These are phyloP conservation scores for Crithidia expoeki DNA, from an alignment of 208 protist species.

Conservation along the genomic window DNA sequence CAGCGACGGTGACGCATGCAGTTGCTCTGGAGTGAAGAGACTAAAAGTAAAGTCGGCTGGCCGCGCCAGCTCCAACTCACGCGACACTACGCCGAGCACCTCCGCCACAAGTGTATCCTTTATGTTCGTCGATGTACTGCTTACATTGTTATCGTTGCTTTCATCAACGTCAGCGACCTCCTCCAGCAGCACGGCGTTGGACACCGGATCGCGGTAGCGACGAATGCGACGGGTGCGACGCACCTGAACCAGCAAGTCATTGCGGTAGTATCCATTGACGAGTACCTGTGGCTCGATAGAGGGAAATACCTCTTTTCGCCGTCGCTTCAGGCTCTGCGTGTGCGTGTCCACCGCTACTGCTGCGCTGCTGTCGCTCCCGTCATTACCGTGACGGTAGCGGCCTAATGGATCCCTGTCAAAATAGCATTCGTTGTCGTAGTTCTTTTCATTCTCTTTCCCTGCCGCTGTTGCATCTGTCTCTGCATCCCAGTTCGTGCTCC, in stretches of 20 bases:
- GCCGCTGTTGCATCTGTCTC: not conserved
- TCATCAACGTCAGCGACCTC: constrained; percentile 24
- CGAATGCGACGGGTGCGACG: constrained; percentile 44
- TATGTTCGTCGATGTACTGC: not conserved
- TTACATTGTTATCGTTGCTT: not conserved
- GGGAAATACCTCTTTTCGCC: constrained; percentile 64
- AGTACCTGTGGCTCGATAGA: constrained; percentile 76
- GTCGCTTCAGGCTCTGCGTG: too few species aligned
- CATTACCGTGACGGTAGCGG: too few species aligned
- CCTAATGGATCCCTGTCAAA: too few species aligned
- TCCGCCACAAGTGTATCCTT: constrained; percentile 31
- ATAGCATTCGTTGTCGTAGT: too few species aligned
- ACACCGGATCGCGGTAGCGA: constrained; percentile 48
- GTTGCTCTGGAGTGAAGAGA: constrained; percentile 45
- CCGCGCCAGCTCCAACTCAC: constrained; percentile 63
- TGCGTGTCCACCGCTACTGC: not conserved
- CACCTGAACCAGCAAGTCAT: constrained; percentile 76
- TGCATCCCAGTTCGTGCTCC: constrained; percentile 35
- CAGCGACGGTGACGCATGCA: constrained; percentile 31
- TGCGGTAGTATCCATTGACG: constrained; percentile 69
- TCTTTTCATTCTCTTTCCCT: not conserved
- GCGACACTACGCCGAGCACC: constrained; percentile 80
- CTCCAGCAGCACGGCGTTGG: constrained; percentile 57
- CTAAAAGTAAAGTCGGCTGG: constrained; percentile 82
- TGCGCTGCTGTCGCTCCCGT: not conserved